Evolutionary conservation across 2,329 filamentous ascomycete genomes (phyloP).

Genomic region (Colletotrichum noveboracense): DNA sequence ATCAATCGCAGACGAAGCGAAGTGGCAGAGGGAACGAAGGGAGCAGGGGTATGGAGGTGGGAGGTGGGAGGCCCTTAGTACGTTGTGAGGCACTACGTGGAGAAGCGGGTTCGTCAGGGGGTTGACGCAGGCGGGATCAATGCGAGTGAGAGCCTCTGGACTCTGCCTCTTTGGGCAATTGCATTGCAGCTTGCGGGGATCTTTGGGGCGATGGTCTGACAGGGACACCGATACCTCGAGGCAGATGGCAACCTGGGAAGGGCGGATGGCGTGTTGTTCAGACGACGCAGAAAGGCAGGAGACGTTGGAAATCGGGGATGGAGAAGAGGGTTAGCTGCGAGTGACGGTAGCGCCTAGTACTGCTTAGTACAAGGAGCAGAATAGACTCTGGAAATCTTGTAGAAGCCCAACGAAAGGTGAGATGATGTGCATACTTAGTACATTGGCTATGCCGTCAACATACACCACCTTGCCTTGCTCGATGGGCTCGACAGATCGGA

Average conservation of each 20-base stretch:
- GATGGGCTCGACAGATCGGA: not conserved
- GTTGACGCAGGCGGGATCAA: slow-evolving; percentile 18
- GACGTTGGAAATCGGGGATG: not conserved
- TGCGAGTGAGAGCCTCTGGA: slow-evolving; percentile 1
- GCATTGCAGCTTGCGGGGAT: not conserved
- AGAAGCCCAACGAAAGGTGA: not conserved
- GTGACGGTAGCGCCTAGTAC: not conserved
- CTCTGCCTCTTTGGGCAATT: slow-evolving; percentile 6
- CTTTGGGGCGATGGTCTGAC: not conserved
- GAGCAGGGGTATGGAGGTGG: not conserved
- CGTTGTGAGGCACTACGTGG: not conserved
- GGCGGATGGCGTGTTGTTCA: slow-evolving; percentile 4
- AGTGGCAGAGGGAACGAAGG: not conserved
- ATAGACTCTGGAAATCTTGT: not conserved
- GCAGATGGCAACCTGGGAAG: not conserved
- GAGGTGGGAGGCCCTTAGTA: not conserved
- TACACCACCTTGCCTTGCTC: not conserved
- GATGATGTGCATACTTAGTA: not conserved
- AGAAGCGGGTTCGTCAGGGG: slow-evolving; percentile 9
- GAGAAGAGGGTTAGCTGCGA: not conserved
- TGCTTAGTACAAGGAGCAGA: not conserved
- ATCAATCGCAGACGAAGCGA: slow-evolving; percentile 15
- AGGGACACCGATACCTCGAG: not conserved
- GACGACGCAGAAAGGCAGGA: not conserved
- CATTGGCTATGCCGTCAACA: not conserved